phyloP scores from a whole-genome alignment of 345 rosid species.

The Hevea brasiliensis region DNA sequence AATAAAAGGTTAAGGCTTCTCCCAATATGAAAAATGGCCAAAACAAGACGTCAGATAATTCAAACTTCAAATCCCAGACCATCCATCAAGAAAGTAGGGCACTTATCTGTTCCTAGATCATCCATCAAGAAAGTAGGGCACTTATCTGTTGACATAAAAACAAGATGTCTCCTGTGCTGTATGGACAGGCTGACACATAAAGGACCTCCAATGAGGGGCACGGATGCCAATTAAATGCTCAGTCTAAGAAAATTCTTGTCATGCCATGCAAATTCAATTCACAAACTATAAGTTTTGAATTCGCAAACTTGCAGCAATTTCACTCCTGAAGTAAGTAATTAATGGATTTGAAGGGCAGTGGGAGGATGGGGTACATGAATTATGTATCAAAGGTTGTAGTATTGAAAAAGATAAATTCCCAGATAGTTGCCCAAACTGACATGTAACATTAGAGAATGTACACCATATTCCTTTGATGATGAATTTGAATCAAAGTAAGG shows the following conservation, averaged over 20 bases:
- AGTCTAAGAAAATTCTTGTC: neutral
- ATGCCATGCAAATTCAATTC: neutral
- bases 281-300: neutral
- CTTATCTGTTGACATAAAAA: neutral
- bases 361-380: neutral
- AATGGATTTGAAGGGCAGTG: neutral
- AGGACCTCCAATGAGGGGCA: no score
- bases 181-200: neutral
- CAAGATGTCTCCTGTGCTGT: neutral
- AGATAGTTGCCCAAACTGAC: neutral
- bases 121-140: neutral
- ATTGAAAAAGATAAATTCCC: neutral
- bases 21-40: neutral
- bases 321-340: neutral
- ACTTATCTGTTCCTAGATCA: neutral
- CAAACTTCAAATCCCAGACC: no score
- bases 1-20: neutral
- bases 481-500: neutral
- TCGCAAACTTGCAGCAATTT: neutral
- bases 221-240: no score
- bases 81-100: neutral
- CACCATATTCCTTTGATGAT: neutral
- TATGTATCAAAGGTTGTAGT: neutral
- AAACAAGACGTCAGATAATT: no score
- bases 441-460: neutral